These are phyloP conservation scores for Beauveria sp. DNA, from an alignment of 2,329 filamentous ascomycete genomes.

Conservation along the genomic window DNA sequence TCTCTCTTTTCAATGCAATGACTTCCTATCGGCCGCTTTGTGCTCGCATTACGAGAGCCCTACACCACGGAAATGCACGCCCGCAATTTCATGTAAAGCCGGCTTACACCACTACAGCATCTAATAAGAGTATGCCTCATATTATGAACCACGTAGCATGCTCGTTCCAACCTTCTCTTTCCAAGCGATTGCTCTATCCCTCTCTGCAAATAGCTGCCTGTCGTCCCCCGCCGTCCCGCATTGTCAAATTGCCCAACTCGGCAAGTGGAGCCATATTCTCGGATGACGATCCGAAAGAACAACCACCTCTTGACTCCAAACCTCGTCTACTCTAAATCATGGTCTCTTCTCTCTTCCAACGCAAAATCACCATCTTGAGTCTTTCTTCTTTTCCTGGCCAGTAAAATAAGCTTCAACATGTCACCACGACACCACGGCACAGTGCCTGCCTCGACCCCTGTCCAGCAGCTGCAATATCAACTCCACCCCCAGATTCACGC, in stretches of 20 bases:
- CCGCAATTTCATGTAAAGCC: not conserved
- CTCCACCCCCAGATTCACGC: constrained; percentile 30
- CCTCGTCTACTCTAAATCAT: not conserved
- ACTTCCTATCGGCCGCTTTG: not conserved
- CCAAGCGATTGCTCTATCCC: too few relatives aligned
- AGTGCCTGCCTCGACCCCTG: constrained; percentile 24
- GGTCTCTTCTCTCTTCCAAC: not conserved
- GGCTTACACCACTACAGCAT: not conserved
- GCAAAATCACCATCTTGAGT: not conserved
- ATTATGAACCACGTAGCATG: not conserved
- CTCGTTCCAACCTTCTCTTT: too few relatives aligned
- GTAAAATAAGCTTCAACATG: not conserved
- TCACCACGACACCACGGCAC: constrained; percentile 20
- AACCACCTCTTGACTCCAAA: not conserved
- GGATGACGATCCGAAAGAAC: not conserved
- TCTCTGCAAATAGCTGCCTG: not conserved
- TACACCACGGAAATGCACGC: not conserved
- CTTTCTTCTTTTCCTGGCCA: not conserved
- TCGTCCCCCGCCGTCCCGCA: not conserved
- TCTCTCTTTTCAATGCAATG: constrained; percentile 6
- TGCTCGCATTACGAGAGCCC: not conserved
- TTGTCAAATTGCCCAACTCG: not conserved
- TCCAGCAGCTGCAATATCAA: constrained; percentile 28
- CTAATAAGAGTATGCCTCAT: not conserved
- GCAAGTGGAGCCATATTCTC: not conserved